These are phyloP conservation scores for Suillus luteus DNA, from an alignment of 768 basidiomycete species.

Conservation along the genomic window DNA sequence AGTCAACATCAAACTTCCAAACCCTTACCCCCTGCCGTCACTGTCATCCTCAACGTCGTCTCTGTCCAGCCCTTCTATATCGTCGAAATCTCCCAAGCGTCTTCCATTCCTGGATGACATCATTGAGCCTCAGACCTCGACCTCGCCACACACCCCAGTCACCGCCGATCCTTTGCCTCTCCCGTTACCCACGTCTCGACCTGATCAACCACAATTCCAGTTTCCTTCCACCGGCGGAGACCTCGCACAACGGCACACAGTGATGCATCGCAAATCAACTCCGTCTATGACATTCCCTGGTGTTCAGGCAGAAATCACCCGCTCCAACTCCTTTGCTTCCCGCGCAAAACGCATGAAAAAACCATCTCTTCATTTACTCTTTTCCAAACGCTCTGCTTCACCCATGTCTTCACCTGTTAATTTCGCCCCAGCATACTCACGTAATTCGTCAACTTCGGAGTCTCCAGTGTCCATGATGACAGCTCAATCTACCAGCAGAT, in stretches of 20 bases:
- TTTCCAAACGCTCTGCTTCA: conserved; percentile 63
- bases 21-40: conserved; percentile 43
- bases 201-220: conserved; percentile 18
- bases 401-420: conserved; percentile 40
- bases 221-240: conserved; percentile 46
- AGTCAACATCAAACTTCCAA: conserved; percentile 29
- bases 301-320: conserved; percentile 34
- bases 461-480: conserved; percentile 53
- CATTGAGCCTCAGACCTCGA: conserved; percentile 27
- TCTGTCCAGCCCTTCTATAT: conserved; percentile 52
- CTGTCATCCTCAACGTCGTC: conserved; percentile 65
- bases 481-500: conserved; percentile 52
- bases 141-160: conserved; percentile 27
- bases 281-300: conserved; percentile 36
- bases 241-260: conserved; percentile 28
- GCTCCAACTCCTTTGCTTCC: conserved; percentile 38
- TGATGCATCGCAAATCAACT: conserved; percentile 39
- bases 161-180: conserved; percentile 34
- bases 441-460: conserved; percentile 32
- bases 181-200: conserved; percentile 27
- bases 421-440: conserved; percentile 23
- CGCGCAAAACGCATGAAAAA: conserved; percentile 52
- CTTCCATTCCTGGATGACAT: conserved; percentile 38
- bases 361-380: conserved; percentile 68
- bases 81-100: conserved; percentile 48